A percentile compares a stretch with the other conserved stretches of the same genome.
These are phyloP conservation scores for Austroboletus eburneus DNA, from an alignment of 768 basidiomycete genomes.

Conservation along the genomic window DNA sequence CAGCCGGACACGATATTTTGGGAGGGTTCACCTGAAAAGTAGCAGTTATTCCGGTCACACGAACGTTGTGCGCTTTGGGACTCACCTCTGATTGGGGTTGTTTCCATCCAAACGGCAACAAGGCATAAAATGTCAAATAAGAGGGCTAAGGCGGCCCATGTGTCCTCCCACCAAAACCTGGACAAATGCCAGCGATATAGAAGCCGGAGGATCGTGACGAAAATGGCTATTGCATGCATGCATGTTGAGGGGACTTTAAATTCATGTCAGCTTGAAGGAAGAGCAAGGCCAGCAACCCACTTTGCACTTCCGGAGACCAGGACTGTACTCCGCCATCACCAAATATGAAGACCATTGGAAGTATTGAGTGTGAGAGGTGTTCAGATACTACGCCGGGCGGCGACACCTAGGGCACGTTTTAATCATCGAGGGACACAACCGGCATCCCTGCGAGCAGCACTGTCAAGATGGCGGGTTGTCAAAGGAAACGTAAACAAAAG, in stretches of 20 bases:
- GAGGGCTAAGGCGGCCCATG: conserved; percentile 25
- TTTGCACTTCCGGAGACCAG: conserved; percentile 10
- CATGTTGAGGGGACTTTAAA: conserved; percentile 14
- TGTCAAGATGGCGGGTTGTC: neutral
- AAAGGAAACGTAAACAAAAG: neutral
- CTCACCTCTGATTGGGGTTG: conserved; percentile 3
- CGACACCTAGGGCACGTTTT: neutral
- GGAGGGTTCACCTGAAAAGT: neutral
- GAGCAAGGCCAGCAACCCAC: conserved; percentile 5
- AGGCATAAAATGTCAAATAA: conserved; percentile 19
- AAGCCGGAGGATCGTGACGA: conserved; percentile 17
- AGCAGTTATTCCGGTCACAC: neutral
- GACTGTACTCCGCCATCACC: neutral
- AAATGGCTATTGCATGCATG: conserved; percentile 16
- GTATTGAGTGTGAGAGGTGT: neutral
- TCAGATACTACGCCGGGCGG: neutral
- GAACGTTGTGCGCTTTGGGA: neutral
- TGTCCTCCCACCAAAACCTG: conserved; percentile 26
- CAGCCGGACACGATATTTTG: conserved; percentile 2
- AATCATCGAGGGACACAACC: neutral
- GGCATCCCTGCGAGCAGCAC: conserved; percentile 2
- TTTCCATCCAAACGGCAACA: conserved; percentile 17
- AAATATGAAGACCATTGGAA: neutral
- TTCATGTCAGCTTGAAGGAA: neutral
- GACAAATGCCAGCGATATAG: conserved; percentile 18